phyloP scores from a whole-genome alignment of 345 rosid species.

The Eucalyptus cloeziana region DNA sequence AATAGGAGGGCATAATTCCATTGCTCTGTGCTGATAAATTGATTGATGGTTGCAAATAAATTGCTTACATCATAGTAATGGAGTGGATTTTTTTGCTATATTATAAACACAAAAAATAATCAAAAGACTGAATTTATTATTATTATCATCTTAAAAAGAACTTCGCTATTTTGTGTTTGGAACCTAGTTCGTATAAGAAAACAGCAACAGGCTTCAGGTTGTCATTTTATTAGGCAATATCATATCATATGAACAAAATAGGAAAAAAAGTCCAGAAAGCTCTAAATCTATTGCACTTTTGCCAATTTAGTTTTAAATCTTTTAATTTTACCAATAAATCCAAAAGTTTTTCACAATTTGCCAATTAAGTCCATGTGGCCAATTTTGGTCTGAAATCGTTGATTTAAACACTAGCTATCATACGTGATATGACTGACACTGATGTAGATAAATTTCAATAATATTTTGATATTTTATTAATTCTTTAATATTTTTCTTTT shows the following conservation, averaged over 20 bases:
- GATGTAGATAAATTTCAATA: no score
- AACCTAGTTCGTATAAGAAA: neutral
- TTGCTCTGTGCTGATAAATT: neutral
- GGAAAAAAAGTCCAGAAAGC: neutral
- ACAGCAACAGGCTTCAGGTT: neutral
- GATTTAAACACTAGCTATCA: no score
- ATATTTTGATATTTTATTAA: no score
- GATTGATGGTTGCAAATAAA: neutral
- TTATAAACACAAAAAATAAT: neutral
- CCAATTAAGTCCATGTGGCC: no score
- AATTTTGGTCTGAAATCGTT: no score
- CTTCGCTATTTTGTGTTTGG: neutral
- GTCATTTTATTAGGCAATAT: neutral
- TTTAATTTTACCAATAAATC: no score
- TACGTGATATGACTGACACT: accelerated
- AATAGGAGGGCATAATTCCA: neutral
- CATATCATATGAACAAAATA: neutral
- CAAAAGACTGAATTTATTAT: neutral
- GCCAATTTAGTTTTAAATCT: no score
- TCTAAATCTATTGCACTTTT: no score
- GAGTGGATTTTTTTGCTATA: neutral
- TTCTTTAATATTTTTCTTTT: no score
- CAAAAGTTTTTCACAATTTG: no score
- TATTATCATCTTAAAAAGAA: neutral
- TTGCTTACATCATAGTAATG: neutral